Conservation (phyloP, 257 asterid genomes). For the Nicotiana attenuata region DNA sequence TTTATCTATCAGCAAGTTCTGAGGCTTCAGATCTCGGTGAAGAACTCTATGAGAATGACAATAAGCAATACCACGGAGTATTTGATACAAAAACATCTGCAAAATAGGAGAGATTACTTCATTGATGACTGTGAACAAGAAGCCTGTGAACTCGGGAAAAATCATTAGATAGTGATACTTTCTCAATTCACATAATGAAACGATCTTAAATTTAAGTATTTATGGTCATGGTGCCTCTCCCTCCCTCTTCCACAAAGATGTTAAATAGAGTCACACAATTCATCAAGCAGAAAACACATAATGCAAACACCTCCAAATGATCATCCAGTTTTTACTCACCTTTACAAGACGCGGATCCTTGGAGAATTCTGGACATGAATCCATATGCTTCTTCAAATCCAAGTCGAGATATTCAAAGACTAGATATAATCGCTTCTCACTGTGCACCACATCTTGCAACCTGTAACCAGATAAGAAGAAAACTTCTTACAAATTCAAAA, state of each 20-base stretch:
- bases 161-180: not conserved
- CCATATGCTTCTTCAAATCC: constrained; percentile 99
- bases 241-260: not conserved
- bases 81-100: constrained; percentile 81
- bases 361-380: constrained; percentile 83
- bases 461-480: constrained; percentile 30
- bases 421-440: constrained; percentile 84
- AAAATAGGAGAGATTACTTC: constrained; percentile 14
- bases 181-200: not conserved
- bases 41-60: constrained; percentile 95
- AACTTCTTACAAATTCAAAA: not conserved
- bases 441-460: constrained; percentile 97
- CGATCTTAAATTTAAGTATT: not conserved
- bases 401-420: constrained; percentile 95
- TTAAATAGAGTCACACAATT: not conserved
- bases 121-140: constrained; percentile 17
- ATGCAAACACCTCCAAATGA: constrained; percentile 5
- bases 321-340: constrained; percentile 48
- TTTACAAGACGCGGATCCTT: constrained; percentile 68
- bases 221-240: not conserved
- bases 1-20: constrained; percentile 88
- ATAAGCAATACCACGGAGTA: constrained; percentile 86
- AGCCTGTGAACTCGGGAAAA: constrained; percentile 1
- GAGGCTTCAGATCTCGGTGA: constrained; percentile 95
- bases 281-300: not conserved